Conservation (phyloP, 129 eudicot species). For the Lactuca saligna region DNA sequence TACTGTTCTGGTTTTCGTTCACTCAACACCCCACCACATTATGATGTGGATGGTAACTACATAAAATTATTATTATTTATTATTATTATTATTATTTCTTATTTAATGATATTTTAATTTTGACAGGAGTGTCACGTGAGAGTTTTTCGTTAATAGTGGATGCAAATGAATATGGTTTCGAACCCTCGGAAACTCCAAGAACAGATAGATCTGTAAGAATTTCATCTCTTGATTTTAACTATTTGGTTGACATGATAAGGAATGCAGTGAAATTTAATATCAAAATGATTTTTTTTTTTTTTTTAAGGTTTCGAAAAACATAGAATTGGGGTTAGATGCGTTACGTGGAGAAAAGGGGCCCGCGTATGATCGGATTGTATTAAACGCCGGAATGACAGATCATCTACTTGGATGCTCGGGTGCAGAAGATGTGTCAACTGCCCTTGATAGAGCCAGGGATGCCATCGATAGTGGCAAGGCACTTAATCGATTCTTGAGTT, state of each 20-base stretch:
- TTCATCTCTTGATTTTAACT: conserved; percentile 1
- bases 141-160: conserved; percentile 67
- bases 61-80: conserved; percentile 2
- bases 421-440: conserved; percentile 71
- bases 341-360: conserved; percentile 93
- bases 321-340: conserved; percentile 88
- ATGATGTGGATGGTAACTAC: conserved; percentile 59
- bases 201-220: conserved; percentile 90
- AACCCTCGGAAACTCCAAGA: conserved; percentile 91
- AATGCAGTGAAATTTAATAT: not conserved
- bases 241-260: not conserved
- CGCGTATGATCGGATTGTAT: conserved; percentile 75
- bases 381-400: conserved; percentile 91
- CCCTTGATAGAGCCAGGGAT: conserved; percentile 86
- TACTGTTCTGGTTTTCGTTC: conserved; percentile 99
- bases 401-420: conserved; percentile 91
- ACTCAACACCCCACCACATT: conserved; percentile 43
- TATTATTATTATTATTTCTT: conserved; percentile 17
- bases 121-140: conserved; percentile 90
- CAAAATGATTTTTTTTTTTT: no score
- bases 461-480: conserved; percentile 95
- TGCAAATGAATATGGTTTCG: conserved; percentile 76
- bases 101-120: conserved; percentile 6
- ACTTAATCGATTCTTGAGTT: conserved; percentile 58
- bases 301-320: conserved; percentile 72